Base-by-base conservation (phyloP, 2,329 filamentous ascomycete genomes). In the Sporothrix schenckii region DNA sequence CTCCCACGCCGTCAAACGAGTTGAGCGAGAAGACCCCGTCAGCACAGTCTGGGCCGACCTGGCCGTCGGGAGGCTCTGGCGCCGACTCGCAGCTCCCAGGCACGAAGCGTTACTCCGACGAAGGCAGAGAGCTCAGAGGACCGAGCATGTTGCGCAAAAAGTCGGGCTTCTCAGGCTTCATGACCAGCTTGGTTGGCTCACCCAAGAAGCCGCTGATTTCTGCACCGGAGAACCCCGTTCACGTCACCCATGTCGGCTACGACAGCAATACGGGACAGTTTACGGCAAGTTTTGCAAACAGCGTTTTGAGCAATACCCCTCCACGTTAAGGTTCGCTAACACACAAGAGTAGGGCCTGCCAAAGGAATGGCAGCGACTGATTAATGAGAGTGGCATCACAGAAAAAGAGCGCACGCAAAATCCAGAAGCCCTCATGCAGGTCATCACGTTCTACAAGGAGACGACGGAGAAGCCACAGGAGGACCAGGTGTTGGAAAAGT, bases 171-270 rank as follows among this genome's bases (percentile, higher is more conserved):
- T 93, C 92, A 19, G 92, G 90, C 75, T 93, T 97, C 77, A 89
- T 97, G 84, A 94, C 90, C 79, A 94, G 90, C 78, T 79, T 90
- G 72, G 89, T 96, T 71, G 91, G 92, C 74, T 94, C 93, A 49
- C 93, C 92, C 68, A 92, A 94, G 80, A 92, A 93, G 74, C 93
- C 95, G 61, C 89, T 94, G 80, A 99, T 99, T 76, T 98, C 95
- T n/a, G 92, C 93, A 50, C 95, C 95, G 69, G 94, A 97, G 80
- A 98, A 99, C 77, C 95, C 95, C 65, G 93, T 98, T 72, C 95
- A 98, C 81, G 92, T 99, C 76, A 98, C 94, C 70, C 95, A 99
- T 80, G 95, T 99, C 74, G 94, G 94, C 76, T 97, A 97, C 80
- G 94, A 99, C 81, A 97, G 95, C 81, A 87, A 92, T 77, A 98